A percentile compares a stretch with the other conserved stretches of the same genome.
Conservation (phyloP, 805 yeast species). For the Wickerhamomyces xylosicus region DNA sequence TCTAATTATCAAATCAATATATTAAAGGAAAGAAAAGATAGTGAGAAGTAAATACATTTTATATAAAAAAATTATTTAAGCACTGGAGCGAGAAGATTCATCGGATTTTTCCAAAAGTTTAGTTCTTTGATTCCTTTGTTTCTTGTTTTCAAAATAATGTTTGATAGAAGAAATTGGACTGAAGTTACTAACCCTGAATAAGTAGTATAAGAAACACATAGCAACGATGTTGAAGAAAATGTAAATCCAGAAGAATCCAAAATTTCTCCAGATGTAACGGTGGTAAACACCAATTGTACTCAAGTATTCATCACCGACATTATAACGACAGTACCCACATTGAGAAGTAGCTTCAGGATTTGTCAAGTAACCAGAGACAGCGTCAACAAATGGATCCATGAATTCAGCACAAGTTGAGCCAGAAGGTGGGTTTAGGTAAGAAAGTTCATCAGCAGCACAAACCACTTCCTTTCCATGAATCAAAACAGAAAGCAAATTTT, state of each 20-base stretch:
- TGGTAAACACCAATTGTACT: neutral
- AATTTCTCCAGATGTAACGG: constrained; percentile 44
- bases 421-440: constrained; percentile 38
- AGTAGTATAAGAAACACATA: neutral
- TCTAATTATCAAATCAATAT: too few species aligned
- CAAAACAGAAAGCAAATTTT: constrained; percentile 34
- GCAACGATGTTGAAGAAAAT: constrained; percentile 27
- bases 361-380: constrained; percentile 41
- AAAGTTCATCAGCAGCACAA: constrained; percentile 38
- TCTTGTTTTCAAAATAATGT: neutral
- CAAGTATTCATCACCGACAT: constrained; percentile 29
- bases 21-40: too few species aligned
- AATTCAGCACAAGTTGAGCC: constrained; percentile 60
- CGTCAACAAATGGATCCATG: constrained; percentile 30
- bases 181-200: neutral
- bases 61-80: too few species aligned
- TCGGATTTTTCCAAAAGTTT: too few species aligned
- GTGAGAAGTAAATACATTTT: too few species aligned
- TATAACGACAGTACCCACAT: constrained; percentile 38
- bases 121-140: neutral
- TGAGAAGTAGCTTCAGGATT: constrained; percentile 37
- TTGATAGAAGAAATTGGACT: neutral
- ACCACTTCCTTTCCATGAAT: constrained; percentile 40
- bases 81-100: too few species aligned
- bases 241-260: constrained; percentile 51